Percentiles rank a stretch among this genome's conserved stretches.
phyloP scores from a whole-genome alignment of 2,329 filamentous ascomycete genomes.

The Hypoxylon sp. region DNA sequence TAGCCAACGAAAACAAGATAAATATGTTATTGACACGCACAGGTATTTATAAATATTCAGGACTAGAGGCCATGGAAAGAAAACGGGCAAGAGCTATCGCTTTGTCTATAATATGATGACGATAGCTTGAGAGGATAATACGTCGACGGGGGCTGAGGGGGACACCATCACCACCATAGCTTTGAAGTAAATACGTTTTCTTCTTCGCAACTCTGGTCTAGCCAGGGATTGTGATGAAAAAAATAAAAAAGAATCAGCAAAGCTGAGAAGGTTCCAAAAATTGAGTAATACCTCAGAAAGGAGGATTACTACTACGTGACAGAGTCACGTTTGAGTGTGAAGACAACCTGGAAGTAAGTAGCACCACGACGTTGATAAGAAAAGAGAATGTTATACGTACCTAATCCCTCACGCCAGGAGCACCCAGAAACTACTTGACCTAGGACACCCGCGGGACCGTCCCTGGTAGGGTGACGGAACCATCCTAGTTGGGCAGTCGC shows the following conservation, averaged over 20 bases:
- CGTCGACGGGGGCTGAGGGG: too few relatives aligned
- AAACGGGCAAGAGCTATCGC: background rate
- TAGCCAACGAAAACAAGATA: background rate
- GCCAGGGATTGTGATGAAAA: slow-evolving; percentile 39
- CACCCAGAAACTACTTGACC: slow-evolving; percentile 37
- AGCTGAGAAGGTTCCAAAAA: slow-evolving; percentile 38
- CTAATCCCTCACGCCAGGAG: slow-evolving; percentile 13
- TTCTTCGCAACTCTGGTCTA: slow-evolving; percentile 37
- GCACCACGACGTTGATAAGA: background rate
- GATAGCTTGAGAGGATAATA: background rate
- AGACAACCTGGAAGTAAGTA: background rate
- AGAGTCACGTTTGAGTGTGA: background rate
- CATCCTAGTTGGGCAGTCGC: slow-evolving; percentile 21
- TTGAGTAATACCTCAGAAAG: slow-evolving; percentile 22
- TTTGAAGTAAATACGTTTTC: background rate
- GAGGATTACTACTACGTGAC: slow-evolving; percentile 18
- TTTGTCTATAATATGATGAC: background rate
- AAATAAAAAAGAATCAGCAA: slow-evolving; percentile 35
- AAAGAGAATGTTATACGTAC: background rate
- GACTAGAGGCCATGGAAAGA: background rate
- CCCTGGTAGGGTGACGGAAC: background rate
- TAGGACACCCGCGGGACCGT: slow-evolving; percentile 11
- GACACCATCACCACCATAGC: background rate
- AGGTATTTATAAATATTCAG: background rate
- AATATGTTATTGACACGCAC: too few relatives aligned